These are phyloP conservation scores for Lactifluus piperatus DNA, from an alignment of 768 basidiomycete genomes.

Conservation along the genomic window DNA sequence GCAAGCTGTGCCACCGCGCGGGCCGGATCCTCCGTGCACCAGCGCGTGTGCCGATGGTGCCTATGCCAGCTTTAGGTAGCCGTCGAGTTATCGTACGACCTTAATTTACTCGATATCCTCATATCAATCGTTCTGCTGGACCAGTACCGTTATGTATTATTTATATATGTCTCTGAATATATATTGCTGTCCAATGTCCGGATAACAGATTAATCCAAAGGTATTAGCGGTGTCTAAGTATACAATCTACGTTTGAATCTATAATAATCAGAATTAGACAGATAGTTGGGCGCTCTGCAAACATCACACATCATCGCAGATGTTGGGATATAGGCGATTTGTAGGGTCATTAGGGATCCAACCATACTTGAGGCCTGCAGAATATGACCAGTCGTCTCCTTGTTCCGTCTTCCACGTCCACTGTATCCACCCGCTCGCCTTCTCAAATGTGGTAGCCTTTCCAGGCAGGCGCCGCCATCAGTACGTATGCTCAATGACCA, in stretches of 20 bases:
- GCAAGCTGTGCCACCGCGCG: not conserved
- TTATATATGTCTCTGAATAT: not conserved
- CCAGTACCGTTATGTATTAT: not conserved
- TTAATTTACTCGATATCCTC: not conserved
- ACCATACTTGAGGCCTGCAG: constrained; percentile 66
- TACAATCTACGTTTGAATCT: too few relatives aligned
- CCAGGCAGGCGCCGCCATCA: not conserved
- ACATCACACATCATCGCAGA: constrained; percentile 34
- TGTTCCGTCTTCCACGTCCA: constrained; percentile 83
- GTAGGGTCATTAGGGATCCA: constrained; percentile 72
- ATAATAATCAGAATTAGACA: too few relatives aligned
- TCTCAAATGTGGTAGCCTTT: constrained; percentile 52
- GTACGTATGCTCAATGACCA: not conserved
- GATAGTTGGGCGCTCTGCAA: not conserved
- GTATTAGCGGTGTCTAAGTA: too few relatives aligned
- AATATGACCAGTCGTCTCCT: constrained; percentile 87
- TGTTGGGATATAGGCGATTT: constrained; percentile 46
- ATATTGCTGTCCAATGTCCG: too few relatives aligned
- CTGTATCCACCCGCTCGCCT: constrained; percentile 64
- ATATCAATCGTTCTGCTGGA: not conserved
- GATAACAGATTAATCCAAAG: too few relatives aligned
- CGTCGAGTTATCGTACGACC: not conserved
- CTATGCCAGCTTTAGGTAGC: not conserved
- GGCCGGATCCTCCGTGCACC: not conserved
- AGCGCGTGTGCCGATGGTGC: not conserved